Percentiles rank a stretch among this genome's conserved stretches.
These are phyloP conservation scores for Suaeda aralocaspica DNA, from an alignment of 148 eudicot genomes.

Conservation along the genomic window DNA sequence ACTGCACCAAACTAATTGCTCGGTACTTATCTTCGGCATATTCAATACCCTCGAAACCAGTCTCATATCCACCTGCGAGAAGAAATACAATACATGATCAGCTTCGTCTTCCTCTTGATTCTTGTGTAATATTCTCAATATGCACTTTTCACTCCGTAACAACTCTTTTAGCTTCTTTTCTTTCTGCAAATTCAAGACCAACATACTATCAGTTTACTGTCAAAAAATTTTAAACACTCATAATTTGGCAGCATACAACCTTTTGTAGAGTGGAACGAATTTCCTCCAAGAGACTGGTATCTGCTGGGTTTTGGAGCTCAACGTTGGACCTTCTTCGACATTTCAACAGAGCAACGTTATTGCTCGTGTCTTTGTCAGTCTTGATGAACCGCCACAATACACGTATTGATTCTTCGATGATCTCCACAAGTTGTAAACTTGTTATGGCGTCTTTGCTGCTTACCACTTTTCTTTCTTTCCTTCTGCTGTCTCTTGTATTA, in stretches of 20 bases:
- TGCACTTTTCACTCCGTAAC: conserved; percentile 52
- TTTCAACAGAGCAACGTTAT: conserved; percentile 8
- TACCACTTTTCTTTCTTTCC: conserved; percentile 40
- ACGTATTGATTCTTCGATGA: conserved; percentile 75
- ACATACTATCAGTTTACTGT: too few species aligned
- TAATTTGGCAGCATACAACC: conserved; percentile 31
- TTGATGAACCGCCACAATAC: conserved; percentile 72
- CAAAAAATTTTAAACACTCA: too few species aligned
- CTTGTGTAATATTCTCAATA: conserved; percentile 46
- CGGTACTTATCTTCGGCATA: conserved; percentile 70
- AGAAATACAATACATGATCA: conserved; percentile 60
- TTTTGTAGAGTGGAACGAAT: conserved; percentile 50
- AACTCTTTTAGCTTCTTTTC: conserved; percentile 65
- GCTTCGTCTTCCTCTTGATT: conserved; percentile 37
- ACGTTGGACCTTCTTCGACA: conserved; percentile 29
- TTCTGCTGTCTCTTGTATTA: conserved; percentile 38
- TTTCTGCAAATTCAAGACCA: conserved; percentile 48
- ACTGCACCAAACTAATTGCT: conserved; percentile 79
- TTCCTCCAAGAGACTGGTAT: conserved; percentile 43
- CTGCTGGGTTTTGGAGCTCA: conserved; percentile 51
- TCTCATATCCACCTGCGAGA: conserved; percentile 79
- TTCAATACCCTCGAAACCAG: conserved; percentile 68
- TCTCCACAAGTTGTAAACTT: conserved; percentile 70
- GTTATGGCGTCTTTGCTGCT: conserved; percentile 55
- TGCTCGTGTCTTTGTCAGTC: conserved; percentile 52